Percentiles rank a stretch among this genome's conserved stretches.
These are phyloP conservation scores for Vicia faba DNA, from an alignment of 306 rosid genomes.

Conservation along the genomic window DNA sequence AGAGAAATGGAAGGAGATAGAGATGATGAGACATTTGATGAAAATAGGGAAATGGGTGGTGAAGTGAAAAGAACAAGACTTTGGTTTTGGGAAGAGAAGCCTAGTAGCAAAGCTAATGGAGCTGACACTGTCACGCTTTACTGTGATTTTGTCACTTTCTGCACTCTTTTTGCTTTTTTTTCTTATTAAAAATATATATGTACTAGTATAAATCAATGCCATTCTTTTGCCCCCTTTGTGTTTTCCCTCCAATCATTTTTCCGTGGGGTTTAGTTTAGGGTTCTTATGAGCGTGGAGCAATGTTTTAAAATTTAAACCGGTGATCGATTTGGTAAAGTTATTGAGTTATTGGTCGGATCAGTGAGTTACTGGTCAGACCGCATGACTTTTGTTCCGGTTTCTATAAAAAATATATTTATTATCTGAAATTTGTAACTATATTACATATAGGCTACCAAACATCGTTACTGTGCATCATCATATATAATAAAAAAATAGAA, in stretches of 20 bases:
- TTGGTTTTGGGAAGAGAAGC: constrained; percentile 19
- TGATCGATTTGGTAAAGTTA: too few relatives aligned
- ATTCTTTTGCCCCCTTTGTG: constrained; percentile 25
- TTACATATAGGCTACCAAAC: too few relatives aligned
- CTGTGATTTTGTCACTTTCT: constrained; percentile 62
- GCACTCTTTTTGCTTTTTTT: constrained; percentile 29
- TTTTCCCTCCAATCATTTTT: constrained; percentile 38
- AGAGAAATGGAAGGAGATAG: constrained; percentile 21
- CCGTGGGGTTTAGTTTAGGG: background rate
- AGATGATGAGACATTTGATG: constrained; percentile 38
- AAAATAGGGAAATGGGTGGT: constrained; percentile 23
- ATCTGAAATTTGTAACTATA: too few relatives aligned
- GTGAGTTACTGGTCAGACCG: too few relatives aligned
- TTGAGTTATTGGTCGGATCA: too few relatives aligned
- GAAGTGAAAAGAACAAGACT: constrained; percentile 41
- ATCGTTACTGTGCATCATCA: too few relatives aligned
- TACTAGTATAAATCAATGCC: background rate
- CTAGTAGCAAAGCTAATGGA: constrained; percentile 26
- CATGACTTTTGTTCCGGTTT: too few relatives aligned
- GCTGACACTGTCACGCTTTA: constrained; percentile 53
- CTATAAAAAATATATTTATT: too few relatives aligned
- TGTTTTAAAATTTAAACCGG: too few relatives aligned
- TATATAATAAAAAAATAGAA: too few relatives aligned
- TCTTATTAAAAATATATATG: background rate
- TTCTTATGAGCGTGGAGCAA: background rate